phyloP scores from a whole-genome alignment of 164 flowering plant species.

The Litsea cubeba region DNA sequence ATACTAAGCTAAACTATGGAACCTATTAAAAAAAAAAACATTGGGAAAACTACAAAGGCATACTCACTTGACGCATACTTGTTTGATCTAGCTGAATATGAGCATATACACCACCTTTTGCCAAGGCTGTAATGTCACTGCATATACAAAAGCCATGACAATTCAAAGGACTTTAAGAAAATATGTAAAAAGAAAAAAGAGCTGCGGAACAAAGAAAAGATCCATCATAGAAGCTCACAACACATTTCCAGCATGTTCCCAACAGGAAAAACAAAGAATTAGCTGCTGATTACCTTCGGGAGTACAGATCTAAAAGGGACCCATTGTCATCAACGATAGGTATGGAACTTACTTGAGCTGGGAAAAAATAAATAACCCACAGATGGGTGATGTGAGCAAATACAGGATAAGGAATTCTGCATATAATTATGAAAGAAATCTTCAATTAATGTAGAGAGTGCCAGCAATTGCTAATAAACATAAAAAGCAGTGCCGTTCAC shows the following conservation, averaged over 20 bases:
- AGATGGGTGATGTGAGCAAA: conserved; percentile 1
- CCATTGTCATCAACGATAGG: conserved; percentile 30
- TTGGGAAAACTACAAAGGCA: not conserved
- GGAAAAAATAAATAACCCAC: conserved; percentile 4
- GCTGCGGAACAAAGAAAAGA: not conserved
- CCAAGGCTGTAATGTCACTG: conserved; percentile 33
- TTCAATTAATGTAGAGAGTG: too few relatives aligned
- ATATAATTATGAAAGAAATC: not conserved
- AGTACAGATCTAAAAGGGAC: conserved; percentile 27
- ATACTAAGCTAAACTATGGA: too few relatives aligned
- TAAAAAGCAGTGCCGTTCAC: too few relatives aligned
- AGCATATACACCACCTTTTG: conserved; percentile 27
- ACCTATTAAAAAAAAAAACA: not conserved
- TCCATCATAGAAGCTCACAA: not conserved
- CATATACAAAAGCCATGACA: conserved; percentile 10
- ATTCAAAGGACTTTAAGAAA: not conserved
- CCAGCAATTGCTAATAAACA: too few relatives aligned
- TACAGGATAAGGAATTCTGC: not conserved
- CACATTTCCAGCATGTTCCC: not conserved
- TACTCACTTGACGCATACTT: conserved; percentile 25
- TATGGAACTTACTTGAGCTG: conserved; percentile 26
- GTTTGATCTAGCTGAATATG: conserved; percentile 27
- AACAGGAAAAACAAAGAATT: not conserved
- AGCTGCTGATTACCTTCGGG: conserved; percentile 22
- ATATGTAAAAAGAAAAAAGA: not conserved